These are phyloP conservation scores for Cercospora zeina DNA, from an alignment of 2,329 filamentous ascomycete species.

Conservation along the genomic window DNA sequence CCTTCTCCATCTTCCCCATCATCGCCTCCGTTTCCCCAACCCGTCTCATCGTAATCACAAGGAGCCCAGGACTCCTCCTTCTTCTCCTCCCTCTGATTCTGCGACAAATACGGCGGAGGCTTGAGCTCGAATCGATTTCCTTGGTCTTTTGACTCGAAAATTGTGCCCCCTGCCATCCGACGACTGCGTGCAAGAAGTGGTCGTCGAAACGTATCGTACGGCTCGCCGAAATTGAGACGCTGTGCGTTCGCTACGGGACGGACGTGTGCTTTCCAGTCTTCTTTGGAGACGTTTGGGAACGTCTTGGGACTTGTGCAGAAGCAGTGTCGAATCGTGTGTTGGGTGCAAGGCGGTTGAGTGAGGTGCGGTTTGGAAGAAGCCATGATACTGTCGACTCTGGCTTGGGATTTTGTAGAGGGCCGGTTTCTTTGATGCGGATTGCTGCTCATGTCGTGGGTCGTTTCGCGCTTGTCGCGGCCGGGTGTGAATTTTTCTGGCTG, in stretches of 20 bases:
- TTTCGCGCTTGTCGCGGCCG: background rate
- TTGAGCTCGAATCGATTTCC: background rate
- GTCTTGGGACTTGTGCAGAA: background rate
- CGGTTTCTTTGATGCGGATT: background rate
- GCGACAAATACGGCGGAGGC: background rate
- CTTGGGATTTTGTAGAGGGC: background rate
- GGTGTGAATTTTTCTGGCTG: background rate
- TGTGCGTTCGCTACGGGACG: background rate
- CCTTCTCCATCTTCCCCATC: background rate
- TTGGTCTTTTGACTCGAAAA: background rate
- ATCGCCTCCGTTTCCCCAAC: background rate
- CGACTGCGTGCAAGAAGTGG: too few relatives aligned
- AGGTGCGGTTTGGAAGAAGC: background rate
- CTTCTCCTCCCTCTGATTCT: too few relatives aligned
- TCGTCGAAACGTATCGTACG: background rate
- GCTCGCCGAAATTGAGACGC: background rate
- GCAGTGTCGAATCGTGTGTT: constrained; percentile 2
- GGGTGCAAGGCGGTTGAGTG: background rate
- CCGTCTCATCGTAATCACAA: background rate
- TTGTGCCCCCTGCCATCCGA: background rate
- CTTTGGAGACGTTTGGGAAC: background rate
- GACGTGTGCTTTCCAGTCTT: background rate
- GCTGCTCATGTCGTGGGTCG: background rate
- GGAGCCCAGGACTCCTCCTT: background rate
- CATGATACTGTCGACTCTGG: background rate